These are phyloP conservation scores for Pseudogymnoascus destructans DNA, from an alignment of 2,329 filamentous ascomycete genomes.

Conservation along the genomic window DNA sequence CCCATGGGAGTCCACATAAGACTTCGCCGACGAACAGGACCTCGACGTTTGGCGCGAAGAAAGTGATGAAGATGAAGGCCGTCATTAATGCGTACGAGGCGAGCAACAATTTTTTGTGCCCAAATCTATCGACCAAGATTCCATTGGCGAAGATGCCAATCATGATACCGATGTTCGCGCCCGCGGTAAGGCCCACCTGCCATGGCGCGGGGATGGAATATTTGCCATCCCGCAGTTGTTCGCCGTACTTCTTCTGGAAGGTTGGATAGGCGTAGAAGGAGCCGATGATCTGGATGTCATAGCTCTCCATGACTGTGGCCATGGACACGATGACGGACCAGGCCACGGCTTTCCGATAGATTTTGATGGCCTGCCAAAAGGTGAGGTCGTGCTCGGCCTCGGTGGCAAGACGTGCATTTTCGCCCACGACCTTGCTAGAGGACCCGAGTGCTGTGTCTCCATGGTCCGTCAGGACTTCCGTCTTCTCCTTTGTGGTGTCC, in stretches of 20 bases:
- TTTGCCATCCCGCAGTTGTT: slow-evolving; percentile 21
- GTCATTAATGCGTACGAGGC: slow-evolving; percentile 33
- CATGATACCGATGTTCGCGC: slow-evolving; percentile 26
- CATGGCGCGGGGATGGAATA: slow-evolving; percentile 23
- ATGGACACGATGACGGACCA: slow-evolving; percentile 81
- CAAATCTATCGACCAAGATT: slow-evolving; percentile 35
- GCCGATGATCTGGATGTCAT: slow-evolving; percentile 67
- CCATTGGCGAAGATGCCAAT: slow-evolving; percentile 36
- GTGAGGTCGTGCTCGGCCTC: slow-evolving; percentile 58
- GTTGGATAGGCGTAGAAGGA: slow-evolving; percentile 47
- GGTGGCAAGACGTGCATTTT: slow-evolving; percentile 29
- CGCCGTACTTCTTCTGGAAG: slow-evolving; percentile 29
- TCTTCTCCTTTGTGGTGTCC: slow-evolving; percentile 3
- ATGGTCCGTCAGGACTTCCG: background rate
- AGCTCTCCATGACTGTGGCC: slow-evolving; percentile 84
- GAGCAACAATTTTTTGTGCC: slow-evolving; percentile 38
- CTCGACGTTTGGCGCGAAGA: slow-evolving; percentile 36
- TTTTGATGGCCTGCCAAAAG: slow-evolving; percentile 59
- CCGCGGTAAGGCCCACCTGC: slow-evolving; percentile 24
- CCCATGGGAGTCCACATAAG: slow-evolving; percentile 37
- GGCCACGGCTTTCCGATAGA: slow-evolving; percentile 76
- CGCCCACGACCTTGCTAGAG: slow-evolving; percentile 3
- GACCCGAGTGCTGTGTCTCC: background rate
- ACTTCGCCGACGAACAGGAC: slow-evolving; percentile 37
- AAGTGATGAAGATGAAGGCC: slow-evolving; percentile 37